Conservation (phyloP, 106 monocot species). For the Dendrobium catenatum region DNA sequence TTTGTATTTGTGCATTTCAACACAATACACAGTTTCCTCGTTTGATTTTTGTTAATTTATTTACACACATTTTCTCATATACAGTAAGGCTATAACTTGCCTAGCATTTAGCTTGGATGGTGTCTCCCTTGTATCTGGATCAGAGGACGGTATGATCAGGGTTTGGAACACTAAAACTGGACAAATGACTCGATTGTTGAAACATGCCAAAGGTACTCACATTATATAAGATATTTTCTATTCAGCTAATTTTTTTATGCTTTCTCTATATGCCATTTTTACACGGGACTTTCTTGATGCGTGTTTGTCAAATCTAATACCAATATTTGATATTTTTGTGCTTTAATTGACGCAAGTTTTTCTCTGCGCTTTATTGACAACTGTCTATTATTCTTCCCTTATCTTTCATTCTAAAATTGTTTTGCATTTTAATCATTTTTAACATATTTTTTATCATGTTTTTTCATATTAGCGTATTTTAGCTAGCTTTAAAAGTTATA, state of each 20-base stretch:
- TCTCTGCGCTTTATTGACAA: too few relatives aligned
- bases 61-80: not conserved
- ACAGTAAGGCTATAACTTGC: constrained; percentile 74
- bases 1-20: constrained; percentile 4
- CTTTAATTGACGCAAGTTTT: not conserved
- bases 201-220: constrained; percentile 67
- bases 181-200: constrained; percentile 49
- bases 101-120: constrained; percentile 71
- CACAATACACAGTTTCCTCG: not conserved
- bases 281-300: not conserved
- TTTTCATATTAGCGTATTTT: too few relatives aligned
- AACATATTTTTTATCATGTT: too few relatives aligned
- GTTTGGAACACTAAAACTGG: constrained; percentile 66
- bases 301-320: not conserved
- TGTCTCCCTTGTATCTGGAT: constrained; percentile 70
- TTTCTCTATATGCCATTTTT: not conserved
- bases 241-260: not conserved
- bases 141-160: constrained; percentile 74
- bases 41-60: constrained; percentile 3
- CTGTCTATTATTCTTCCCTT: too few relatives aligned
- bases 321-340: not conserved
- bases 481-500: too few relatives aligned
- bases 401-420: too few relatives aligned
- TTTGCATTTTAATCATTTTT: too few relatives aligned
- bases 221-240: not conserved